A percentile compares a stretch with the other conserved stretches of the same genome.
Conservation (phyloP, 1,284 basidiomycete species). For the Sanghuangporus weigelae region DNA sequence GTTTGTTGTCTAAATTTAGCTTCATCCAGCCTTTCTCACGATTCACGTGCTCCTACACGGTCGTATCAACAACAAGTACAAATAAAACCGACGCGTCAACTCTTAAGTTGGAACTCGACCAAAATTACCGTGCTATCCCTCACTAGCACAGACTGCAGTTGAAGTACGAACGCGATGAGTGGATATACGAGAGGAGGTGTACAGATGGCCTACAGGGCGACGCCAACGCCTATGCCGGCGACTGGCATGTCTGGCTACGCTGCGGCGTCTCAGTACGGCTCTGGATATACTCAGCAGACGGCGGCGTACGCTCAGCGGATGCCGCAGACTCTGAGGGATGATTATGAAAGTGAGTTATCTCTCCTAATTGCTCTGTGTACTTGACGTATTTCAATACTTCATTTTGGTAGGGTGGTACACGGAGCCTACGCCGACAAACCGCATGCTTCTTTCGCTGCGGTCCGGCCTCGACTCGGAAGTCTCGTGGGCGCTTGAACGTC, state of each 20-base stretch:
- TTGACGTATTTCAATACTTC: not conserved
- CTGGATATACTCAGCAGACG: not conserved
- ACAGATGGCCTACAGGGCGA: slow-evolving; percentile 6
- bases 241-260: not conserved
- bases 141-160: not conserved
- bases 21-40: no score
- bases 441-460: slow-evolving; percentile 75
- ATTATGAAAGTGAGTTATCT: slow-evolving; percentile 61
- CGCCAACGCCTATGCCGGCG: not conserved
- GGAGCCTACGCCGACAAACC: slow-evolving; percentile 63
- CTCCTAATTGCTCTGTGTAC: not conserved
- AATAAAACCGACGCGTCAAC: not conserved
- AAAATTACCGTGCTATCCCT: not conserved
- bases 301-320: slow-evolving; percentile 20
- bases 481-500: slow-evolving; percentile 75
- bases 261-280: slow-evolving; percentile 7
- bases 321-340: slow-evolving; percentile 55
- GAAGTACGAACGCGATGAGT: slow-evolving; percentile 3
- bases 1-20: no score
- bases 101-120: not conserved
- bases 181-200: slow-evolving; percentile 12
- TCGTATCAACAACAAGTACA: not conserved
- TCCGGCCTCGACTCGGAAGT: slow-evolving; percentile 74
- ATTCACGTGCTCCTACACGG: no score
- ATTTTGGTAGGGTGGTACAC: slow-evolving; percentile 68